Evolutionary conservation across 2,329 filamentous ascomycete species (phyloP).

Genomic region (Alternaria alternata): DNA sequence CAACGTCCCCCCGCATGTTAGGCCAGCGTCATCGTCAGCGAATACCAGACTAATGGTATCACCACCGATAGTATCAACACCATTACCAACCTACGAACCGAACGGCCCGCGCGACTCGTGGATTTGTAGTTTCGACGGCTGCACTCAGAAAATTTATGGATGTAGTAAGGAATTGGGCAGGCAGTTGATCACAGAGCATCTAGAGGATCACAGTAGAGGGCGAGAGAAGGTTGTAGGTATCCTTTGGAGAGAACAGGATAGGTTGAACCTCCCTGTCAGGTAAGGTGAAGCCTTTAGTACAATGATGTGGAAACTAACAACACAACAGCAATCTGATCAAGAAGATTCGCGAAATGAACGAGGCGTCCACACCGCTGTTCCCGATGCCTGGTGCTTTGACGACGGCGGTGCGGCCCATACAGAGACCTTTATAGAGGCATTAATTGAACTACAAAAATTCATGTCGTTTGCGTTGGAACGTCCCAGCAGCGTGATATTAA

Average conservation of each 20-base stretch:
- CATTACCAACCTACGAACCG: slow-evolving; percentile 45
- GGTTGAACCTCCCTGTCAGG: slow-evolving; percentile 52
- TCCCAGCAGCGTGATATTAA: not conserved
- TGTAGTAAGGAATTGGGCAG: slow-evolving; percentile 66
- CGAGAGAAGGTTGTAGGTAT: slow-evolving; percentile 59
- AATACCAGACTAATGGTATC: slow-evolving; percentile 22
- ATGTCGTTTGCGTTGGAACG: not conserved
- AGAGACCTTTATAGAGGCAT: slow-evolving; percentile 17
- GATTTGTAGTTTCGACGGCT: slow-evolving; percentile 71
- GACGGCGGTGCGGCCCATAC: slow-evolving; percentile 15
- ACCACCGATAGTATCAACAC: slow-evolving; percentile 39
- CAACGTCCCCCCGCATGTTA: slow-evolving; percentile 2
- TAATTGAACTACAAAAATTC: not conserved
- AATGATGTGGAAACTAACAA: not conserved
- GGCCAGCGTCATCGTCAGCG: not conserved
- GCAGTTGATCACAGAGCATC: slow-evolving; percentile 67
- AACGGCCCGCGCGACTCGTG: slow-evolving; percentile 70
- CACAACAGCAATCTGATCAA: slow-evolving; percentile 54
- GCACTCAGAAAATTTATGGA: slow-evolving; percentile 69
- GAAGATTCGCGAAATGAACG: slow-evolving; percentile 55
- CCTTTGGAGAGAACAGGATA: slow-evolving; percentile 63
- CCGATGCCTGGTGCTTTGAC: slow-evolving; percentile 10
- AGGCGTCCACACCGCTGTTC: slow-evolving; percentile 40
- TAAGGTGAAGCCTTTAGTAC: slow-evolving; percentile 23
- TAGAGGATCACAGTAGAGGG: slow-evolving; percentile 67